Conservation (phyloP, 768 basidiomycete species). For the Mycena filopes region DNA sequence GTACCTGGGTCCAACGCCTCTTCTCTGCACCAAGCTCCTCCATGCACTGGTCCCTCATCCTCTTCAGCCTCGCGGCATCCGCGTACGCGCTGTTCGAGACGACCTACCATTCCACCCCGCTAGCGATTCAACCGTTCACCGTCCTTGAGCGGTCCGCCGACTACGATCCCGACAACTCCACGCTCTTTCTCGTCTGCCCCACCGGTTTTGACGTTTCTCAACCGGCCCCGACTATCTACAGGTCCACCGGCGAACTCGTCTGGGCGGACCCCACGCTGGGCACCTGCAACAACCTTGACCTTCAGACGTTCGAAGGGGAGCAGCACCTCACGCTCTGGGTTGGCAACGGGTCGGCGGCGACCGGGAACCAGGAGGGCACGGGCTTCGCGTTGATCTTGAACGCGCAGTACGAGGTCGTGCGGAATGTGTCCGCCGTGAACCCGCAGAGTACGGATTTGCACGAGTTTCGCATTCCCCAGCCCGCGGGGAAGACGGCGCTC, state of each 20-base stretch:
- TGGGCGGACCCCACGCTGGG: constrained; percentile 12
- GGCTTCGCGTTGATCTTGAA: constrained; percentile 9
- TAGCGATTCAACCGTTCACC: constrained; percentile 9
- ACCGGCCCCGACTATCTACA: constrained; percentile 20
- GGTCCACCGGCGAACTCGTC: constrained; percentile 19
- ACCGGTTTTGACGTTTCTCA: neutral
- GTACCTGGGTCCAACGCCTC: no score
- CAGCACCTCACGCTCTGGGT: constrained; percentile 20
- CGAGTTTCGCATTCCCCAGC: constrained; percentile 19
- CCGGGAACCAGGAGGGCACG: neutral
- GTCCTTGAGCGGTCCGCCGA: neutral
- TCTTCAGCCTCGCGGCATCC: no score
- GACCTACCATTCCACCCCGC: constrained; percentile 19
- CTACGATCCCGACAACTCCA: constrained; percentile 23
- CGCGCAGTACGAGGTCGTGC: constrained; percentile 12
- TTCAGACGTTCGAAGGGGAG: constrained; percentile 16
- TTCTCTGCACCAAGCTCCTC: no score
- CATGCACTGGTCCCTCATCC: no score
- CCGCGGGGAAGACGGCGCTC: constrained; percentile 20
- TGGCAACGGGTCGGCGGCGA: neutral
- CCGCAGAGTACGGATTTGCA: constrained; percentile 9
- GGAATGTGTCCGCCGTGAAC: constrained; percentile 18
- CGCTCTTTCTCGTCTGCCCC: constrained; percentile 22
- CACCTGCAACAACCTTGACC: constrained; percentile 13
- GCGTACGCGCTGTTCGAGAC: no score